Conservation (phyloP, 768 basidiomycete genomes). For the Ephemerocybe angulata region DNA sequence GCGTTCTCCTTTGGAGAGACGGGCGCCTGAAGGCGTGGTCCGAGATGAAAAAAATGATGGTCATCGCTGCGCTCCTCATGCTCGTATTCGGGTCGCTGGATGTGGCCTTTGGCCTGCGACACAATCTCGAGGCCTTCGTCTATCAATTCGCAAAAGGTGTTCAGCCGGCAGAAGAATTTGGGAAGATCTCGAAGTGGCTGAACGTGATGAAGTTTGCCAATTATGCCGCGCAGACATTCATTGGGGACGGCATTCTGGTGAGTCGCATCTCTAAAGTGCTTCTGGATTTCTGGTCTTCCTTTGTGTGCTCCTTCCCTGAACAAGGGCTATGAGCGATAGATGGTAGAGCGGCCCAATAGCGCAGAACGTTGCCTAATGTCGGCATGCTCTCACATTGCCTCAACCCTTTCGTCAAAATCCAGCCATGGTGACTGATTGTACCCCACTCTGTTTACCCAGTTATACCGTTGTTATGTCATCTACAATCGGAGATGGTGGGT, state of each 20-base stretch:
- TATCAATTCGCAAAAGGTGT: slow-evolving; percentile 9
- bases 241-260: slow-evolving; percentile 44
- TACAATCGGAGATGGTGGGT: slow-evolving; percentile 30
- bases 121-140: slow-evolving; percentile 42
- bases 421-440: background rate
- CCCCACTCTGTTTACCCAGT: slow-evolving; percentile 16
- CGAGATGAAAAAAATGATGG: slow-evolving; percentile 32
- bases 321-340: background rate
- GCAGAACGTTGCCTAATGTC: background rate
- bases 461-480: slow-evolving; percentile 39
- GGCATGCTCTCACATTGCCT: background rate
- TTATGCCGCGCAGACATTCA: slow-evolving; percentile 40
- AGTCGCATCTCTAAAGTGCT: too few relatives aligned
- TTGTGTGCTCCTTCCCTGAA: background rate
- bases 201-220: slow-evolving; percentile 40
- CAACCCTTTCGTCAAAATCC: background rate
- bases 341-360: background rate
- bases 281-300: background rate
- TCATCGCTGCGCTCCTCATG: slow-evolving; percentile 35
- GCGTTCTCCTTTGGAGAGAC: slow-evolving; percentile 30
- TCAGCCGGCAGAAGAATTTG: slow-evolving; percentile 31
- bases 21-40: slow-evolving; percentile 24
- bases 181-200: slow-evolving; percentile 35
- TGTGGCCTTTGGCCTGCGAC: slow-evolving; percentile 39
- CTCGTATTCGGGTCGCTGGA: slow-evolving; percentile 39